These are phyloP conservation scores for Wallacemonas collosoma DNA, from an alignment of 208 protist species.

Conservation along the genomic window DNA sequence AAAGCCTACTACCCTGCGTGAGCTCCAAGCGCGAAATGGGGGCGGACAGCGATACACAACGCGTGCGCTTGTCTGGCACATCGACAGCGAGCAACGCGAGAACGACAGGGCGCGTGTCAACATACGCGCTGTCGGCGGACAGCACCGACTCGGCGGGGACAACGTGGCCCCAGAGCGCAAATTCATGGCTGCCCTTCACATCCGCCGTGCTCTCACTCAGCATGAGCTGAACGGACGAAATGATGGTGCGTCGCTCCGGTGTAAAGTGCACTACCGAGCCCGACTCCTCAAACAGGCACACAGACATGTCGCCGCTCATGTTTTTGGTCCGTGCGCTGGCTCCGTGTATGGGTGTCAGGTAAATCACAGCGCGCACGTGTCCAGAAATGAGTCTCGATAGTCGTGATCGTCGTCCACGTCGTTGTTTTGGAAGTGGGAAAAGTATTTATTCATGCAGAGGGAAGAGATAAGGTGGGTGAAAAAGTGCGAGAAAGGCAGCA, in stretches of 20 bases:
- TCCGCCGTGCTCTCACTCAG: slow-evolving; percentile 2
- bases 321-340: background rate
- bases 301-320: slow-evolving; percentile 12
- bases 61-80: background rate
- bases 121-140: background rate
- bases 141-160: background rate
- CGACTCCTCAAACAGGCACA: slow-evolving; percentile 14
- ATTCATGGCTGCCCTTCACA: background rate
- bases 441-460: no score
- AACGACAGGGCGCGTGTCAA: background rate
- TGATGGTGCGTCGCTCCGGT: slow-evolving; percentile 14
- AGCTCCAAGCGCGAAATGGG: slow-evolving; percentile 23
- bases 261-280: slow-evolving; percentile 11
- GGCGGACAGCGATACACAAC: background rate
- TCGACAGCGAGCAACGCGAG: background rate
- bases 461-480: no score
- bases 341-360: no score
- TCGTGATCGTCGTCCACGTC: no score
- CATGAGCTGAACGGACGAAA: slow-evolving; percentile 13
- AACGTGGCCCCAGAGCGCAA: slow-evolving; percentile 1
- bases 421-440: no score
- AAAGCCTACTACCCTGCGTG: slow-evolving; percentile 15
- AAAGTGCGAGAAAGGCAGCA: no score
- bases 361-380: background rate
- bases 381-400: no score